These are phyloP conservation scores for Maudiozyma pseudohumilis DNA, from an alignment of 805 yeast species.

Conservation along the genomic window DNA sequence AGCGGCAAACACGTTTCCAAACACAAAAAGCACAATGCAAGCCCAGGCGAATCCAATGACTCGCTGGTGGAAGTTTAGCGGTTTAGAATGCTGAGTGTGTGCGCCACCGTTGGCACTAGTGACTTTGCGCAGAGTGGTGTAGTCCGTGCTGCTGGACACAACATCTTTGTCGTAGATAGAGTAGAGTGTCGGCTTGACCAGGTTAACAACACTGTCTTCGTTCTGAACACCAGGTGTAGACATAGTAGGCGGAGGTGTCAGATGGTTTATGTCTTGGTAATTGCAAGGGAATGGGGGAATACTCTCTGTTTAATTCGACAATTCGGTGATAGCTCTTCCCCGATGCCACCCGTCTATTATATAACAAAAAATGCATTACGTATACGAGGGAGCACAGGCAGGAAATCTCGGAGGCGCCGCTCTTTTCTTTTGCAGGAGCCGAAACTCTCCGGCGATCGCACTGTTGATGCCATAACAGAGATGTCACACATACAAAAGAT, in stretches of 20 bases:
- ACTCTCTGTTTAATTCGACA: too few relatives aligned
- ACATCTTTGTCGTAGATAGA: conserved; percentile 37
- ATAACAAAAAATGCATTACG: too few relatives aligned
- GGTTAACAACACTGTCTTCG: conserved; percentile 25
- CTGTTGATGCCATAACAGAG: too few relatives aligned
- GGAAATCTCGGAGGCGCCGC: too few relatives aligned
- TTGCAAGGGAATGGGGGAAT: too few relatives aligned
- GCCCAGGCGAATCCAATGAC: conserved; percentile 11
- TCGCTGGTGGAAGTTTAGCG: conserved; percentile 9
- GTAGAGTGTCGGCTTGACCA: conserved; percentile 41
- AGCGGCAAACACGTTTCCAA: conserved; percentile 45
- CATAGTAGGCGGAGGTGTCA: neutral
- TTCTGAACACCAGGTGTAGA: neutral
- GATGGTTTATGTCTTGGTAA: too few relatives aligned
- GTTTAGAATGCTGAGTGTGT: neutral
- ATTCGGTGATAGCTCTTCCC: too few relatives aligned
- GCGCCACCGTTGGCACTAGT: neutral
- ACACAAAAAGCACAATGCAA: conserved; percentile 27
- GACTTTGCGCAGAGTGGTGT: neutral
- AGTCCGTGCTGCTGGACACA: conserved; percentile 21
- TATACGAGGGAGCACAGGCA: too few relatives aligned
- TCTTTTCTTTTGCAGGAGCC: too few relatives aligned
- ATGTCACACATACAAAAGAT: too few relatives aligned
- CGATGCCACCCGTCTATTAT: too few relatives aligned
- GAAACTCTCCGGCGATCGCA: too few relatives aligned